phyloP scores from a whole-genome alignment of 176 grass and related monocot species.

The Aegilops umbellulata region DNA sequence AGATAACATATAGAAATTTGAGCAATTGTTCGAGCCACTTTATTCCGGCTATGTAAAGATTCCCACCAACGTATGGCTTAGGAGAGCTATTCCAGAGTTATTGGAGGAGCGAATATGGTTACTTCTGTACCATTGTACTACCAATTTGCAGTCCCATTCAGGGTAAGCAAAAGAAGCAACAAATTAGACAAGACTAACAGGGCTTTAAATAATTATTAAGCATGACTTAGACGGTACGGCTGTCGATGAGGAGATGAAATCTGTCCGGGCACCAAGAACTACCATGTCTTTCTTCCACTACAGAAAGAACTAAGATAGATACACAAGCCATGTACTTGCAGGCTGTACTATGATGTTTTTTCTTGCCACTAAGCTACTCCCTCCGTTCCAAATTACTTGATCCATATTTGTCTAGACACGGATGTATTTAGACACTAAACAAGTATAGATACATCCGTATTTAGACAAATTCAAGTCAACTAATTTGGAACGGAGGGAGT shows the following conservation, averaged over 20 bases:
- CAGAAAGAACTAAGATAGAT: not conserved
- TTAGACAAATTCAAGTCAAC: too few relatives aligned
- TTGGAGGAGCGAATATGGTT: slow-evolving; percentile 33
- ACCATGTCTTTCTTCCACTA: not conserved
- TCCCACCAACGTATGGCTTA: slow-evolving; percentile 23
- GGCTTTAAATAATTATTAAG: not conserved
- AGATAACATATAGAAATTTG: slow-evolving; percentile 14
- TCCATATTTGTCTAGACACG: too few relatives aligned
- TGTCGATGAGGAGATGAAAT: not conserved
- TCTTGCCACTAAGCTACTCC: not conserved
- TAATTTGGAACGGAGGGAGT: too few relatives aligned
- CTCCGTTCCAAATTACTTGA: too few relatives aligned
- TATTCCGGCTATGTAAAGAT: slow-evolving; percentile 29
- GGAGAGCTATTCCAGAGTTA: slow-evolving; percentile 38
- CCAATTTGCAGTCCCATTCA: slow-evolving; percentile 15
- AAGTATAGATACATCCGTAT: too few relatives aligned
- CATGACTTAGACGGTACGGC: not conserved
- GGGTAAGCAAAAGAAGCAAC: not conserved
- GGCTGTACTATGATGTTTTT: slow-evolving; percentile 3
- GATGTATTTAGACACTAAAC: too few relatives aligned
- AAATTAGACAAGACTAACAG: not conserved
- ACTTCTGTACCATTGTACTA: not conserved
- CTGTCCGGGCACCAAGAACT: not conserved
- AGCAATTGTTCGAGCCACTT: slow-evolving; percentile 26
- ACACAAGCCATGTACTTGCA: slow-evolving; percentile 5